A percentile compares a stretch with the other conserved stretches of the same genome.
Conservation (phyloP, 1,139 yeast genomes). For the Scheffersomyces titani region DNA sequence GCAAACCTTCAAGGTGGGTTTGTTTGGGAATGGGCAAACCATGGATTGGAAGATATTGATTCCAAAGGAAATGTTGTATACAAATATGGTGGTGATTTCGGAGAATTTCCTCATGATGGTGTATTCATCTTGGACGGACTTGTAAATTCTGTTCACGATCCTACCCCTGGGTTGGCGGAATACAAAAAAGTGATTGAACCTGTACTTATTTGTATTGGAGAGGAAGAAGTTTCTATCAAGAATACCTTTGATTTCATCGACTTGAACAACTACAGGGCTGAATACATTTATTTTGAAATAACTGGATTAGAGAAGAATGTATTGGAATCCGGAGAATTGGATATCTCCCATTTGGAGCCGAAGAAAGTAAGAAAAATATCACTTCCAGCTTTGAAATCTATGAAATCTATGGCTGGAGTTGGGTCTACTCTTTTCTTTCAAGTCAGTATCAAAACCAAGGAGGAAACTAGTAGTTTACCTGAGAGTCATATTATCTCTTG, state of each 20-base stretch:
- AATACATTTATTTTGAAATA: slow-evolving; percentile 3
- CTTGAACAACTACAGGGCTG: slow-evolving; percentile 6
- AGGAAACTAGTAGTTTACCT: slow-evolving; percentile 6
- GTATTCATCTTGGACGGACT: slow-evolving; percentile 37
- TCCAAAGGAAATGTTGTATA: slow-evolving; percentile 13
- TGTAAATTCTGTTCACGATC: slow-evolving; percentile 27
- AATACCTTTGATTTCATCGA: slow-evolving; percentile 14
- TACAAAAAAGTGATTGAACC: slow-evolving; percentile 31
- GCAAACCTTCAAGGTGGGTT: slow-evolving; percentile 33
- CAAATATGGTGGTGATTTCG: slow-evolving; percentile 38
- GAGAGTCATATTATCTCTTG: slow-evolving; percentile 25
- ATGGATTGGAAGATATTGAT: slow-evolving; percentile 22
- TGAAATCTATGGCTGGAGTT: not conserved
- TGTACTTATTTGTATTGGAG: slow-evolving; percentile 13
- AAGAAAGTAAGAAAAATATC: slow-evolving; percentile 1
- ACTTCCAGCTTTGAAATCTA: slow-evolving; percentile 1
- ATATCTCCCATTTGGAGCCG: slow-evolving; percentile 7
- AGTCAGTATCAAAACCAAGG: slow-evolving; percentile 8
- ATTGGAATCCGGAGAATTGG: slow-evolving; percentile 5
- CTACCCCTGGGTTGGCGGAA: slow-evolving; percentile 33
- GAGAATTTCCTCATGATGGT: slow-evolving; percentile 32
- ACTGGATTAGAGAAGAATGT: slow-evolving; percentile 5
- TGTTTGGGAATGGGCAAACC: slow-evolving; percentile 42
- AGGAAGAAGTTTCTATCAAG: slow-evolving; percentile 5
- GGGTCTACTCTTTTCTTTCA: slow-evolving; percentile 5